Conservation (phyloP, 2,329 filamentous ascomycete genomes). For the Lachnellula suecica region DNA sequence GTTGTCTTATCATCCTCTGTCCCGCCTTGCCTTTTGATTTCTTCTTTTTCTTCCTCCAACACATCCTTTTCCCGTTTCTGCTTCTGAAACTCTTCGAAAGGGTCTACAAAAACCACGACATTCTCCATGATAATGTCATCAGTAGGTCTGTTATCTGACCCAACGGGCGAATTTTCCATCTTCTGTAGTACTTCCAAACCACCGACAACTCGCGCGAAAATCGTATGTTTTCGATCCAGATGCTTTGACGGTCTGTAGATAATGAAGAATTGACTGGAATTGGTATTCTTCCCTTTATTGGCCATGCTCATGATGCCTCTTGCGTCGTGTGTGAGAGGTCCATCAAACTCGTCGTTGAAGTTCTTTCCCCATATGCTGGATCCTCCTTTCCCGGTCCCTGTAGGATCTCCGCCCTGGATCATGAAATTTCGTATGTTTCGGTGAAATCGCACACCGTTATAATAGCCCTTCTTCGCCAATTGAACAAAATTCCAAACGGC, state of each 20-base stretch:
- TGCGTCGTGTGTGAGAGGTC: constrained; percentile 77
- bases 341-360: constrained; percentile 91
- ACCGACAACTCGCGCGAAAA: constrained; percentile 84
- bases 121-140: constrained; percentile 80
- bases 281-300: constrained; percentile 98
- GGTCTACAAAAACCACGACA: constrained; percentile 85
- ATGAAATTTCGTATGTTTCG: constrained; percentile 95
- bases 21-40: constrained; percentile 63
- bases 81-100: constrained; percentile 89
- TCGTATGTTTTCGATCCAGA: constrained; percentile 93
- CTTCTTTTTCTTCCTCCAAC: constrained; percentile 56
- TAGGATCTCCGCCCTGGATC: constrained; percentile 95
- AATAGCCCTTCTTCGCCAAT: constrained; percentile 86
- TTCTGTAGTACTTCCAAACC: constrained; percentile 69
- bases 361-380: constrained; percentile 90
- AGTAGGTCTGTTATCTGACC: constrained; percentile 72
- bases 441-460: constrained; percentile 81
- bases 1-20: constrained; percentile 87
- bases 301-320: constrained; percentile 90
- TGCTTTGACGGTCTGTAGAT: constrained; percentile 83
- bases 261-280: constrained; percentile 93
- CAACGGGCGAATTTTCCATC: constrained; percentile 76
- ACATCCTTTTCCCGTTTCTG: constrained; percentile 66
- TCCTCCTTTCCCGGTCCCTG: constrained; percentile 88
- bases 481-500: constrained; percentile 97